Percentiles rank a stretch among this genome's conserved stretches.
Evolutionary conservation across 1,284 basidiomycete genomes (phyloP).

Genomic region (Puccinia horiana): DNA sequence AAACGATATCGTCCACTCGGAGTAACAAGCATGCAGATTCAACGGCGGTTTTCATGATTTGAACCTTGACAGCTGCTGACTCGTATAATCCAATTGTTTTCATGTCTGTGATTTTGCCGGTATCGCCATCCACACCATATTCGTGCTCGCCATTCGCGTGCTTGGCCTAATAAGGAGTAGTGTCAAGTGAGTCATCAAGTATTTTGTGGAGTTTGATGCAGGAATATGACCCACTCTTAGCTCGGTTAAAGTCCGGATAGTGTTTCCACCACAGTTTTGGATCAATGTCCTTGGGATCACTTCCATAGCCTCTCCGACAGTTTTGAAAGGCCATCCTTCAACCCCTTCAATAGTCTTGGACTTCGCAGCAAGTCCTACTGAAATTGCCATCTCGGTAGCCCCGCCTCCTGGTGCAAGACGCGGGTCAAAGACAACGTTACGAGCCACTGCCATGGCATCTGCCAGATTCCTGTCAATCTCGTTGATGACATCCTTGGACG

Average conservation of each 20-base stretch:
- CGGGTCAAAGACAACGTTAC: slow-evolving; percentile 96
- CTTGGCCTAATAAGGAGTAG: slow-evolving; percentile 69
- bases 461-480: slow-evolving; percentile 97
- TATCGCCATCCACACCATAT: slow-evolving; percentile 93
- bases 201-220: not conserved
- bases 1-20: slow-evolving; percentile 91
- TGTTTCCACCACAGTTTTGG: slow-evolving; percentile 94
- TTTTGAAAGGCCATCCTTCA: slow-evolving; percentile 84
- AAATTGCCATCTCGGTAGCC: slow-evolving; percentile 90
- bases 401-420: slow-evolving; percentile 88
- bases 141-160: slow-evolving; percentile 86
- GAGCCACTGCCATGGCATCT: slow-evolving; percentile 94
- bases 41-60: slow-evolving; percentile 95
- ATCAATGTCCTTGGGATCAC: slow-evolving; percentile 93
- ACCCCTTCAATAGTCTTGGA: slow-evolving; percentile 78
- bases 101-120: slow-evolving; percentile 94
- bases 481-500: slow-evolving; percentile 96
- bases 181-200: not conserved
- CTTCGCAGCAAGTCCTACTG: slow-evolving; percentile 81
- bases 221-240: slow-evolving; percentile 67
- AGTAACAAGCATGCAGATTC: slow-evolving; percentile 90
- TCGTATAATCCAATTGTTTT: slow-evolving; percentile 90
- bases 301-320: slow-evolving; percentile 94
- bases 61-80: slow-evolving; percentile 93
- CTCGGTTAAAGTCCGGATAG: slow-evolving; percentile 87